phyloP scores from a whole-genome alignment of 1,139 yeast species.

The Yamadazyma diospyri region DNA sequence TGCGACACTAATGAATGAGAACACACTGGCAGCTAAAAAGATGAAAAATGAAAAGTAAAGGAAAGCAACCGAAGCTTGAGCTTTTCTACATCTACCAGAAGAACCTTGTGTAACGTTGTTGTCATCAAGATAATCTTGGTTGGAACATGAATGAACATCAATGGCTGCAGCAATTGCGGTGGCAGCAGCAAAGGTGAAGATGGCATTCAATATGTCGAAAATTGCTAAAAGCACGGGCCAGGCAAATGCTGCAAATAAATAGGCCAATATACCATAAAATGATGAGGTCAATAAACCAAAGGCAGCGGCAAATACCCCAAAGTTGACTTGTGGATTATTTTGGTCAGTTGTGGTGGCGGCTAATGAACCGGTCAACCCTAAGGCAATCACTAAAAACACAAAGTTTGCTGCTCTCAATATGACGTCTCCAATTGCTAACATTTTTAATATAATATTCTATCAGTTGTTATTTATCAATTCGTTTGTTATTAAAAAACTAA shows the following conservation, averaged over 20 bases:
- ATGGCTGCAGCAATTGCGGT: conserved; percentile 90
- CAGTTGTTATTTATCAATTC: conserved; percentile 1
- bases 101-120: conserved; percentile 77
- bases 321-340: conserved; percentile 80
- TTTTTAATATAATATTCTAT: conserved; percentile 13
- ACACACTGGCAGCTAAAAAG: conserved; percentile 64
- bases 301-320: conserved; percentile 80
- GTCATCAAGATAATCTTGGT: conserved; percentile 55
- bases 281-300: conserved; percentile 80
- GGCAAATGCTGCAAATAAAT: conserved; percentile 73
- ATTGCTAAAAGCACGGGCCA: conserved; percentile 77
- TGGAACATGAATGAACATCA: conserved; percentile 80
- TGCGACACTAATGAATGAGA: conserved; percentile 56
- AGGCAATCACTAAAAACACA: conserved; percentile 66
- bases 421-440: conserved; percentile 71
- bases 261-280: conserved; percentile 75
- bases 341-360: conserved; percentile 60
- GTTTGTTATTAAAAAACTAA: conserved; percentile 1
- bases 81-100: conserved; percentile 84
- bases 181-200: conserved; percentile 92
- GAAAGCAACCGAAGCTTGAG: conserved; percentile 90
- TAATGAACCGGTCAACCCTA: conserved; percentile 83
- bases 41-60: conserved; percentile 80
- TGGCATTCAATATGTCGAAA: conserved; percentile 82
- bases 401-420: conserved; percentile 73